Base-by-base conservation (phyloP, 768 basidiomycete species). In the Cantharellus anzutake region DNA sequence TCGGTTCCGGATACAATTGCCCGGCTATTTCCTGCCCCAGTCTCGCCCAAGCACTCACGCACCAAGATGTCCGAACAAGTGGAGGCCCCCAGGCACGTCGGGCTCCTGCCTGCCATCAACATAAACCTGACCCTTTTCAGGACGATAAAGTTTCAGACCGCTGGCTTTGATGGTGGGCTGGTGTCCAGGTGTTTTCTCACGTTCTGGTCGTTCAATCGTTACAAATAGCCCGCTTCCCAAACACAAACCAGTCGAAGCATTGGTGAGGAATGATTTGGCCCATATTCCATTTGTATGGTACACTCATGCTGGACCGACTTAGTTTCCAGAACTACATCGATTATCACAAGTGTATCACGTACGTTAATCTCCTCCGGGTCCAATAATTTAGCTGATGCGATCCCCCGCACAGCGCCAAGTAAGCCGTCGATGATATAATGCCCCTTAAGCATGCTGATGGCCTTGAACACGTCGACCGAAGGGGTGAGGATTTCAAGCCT, bases 271-370 rank as follows among this genome's bases (percentile, higher is more conserved):
- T n/a, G 35, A 37, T 55, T 11, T 48, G 11, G 44, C 44, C 29
- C 11, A 11, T 48, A 11, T 48, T 11, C 35, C 52, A 55, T 55
- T 37, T 7, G 7, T 7, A 55, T 55, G 52, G 14, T 55, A 11
- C 7, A 11, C 38, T 11, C 52, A 11, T 7, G 11, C 11, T 14
- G 11, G 35, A 55, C 35, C 48, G n/a, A 50, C 14, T 7, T 65
- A 88, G 86, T 74, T 86, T 81, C 80, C 90, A 94, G 75, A 92
- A 94, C 76, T 98, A 93, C 72, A 85, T 86, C 62, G 96, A 99
- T 73, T 97, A 96, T 78, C 91, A 93, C 82, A 94, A 94, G 72
- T 99, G 96, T 72, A 74, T 97, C 66, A 37, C 52, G 52, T 55
- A 37, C 7, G 52, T 55, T 55, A 7, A 37, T 55, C 38, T 55